Conservation (phyloP, 192 early-diverging fungal genomes). For the Entophlyctis luteolus region DNA sequence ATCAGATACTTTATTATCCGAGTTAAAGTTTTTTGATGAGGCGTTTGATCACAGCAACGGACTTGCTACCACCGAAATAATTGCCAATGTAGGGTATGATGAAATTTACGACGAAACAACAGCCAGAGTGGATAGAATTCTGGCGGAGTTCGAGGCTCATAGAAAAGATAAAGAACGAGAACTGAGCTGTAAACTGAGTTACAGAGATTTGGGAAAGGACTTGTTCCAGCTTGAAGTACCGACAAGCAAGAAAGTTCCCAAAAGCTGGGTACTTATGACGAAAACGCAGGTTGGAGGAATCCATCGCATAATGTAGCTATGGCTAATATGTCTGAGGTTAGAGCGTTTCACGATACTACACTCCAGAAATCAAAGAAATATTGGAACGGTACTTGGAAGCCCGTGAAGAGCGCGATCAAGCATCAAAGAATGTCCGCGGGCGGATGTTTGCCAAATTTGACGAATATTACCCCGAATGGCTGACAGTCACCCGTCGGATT, state of each 20-base stretch:
- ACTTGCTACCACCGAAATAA: slow-evolving; percentile 29
- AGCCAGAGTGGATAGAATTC: slow-evolving; percentile 54
- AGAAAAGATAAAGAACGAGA: slow-evolving; percentile 60
- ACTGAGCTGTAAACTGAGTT: slow-evolving; percentile 63
- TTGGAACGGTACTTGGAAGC: slow-evolving; percentile 75
- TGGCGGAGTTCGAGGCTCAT: slow-evolving; percentile 64
- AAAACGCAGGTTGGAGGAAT: slow-evolving; percentile 63
- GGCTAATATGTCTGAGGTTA: too few species aligned
- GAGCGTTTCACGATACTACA: slow-evolving; percentile 82
- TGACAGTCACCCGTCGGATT: slow-evolving; percentile 66
- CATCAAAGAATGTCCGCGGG: slow-evolving; percentile 68
- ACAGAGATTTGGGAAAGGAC: slow-evolving; percentile 93
- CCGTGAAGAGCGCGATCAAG: slow-evolving; percentile 71
- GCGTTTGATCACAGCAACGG: slow-evolving; percentile 74
- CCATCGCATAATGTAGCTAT: background rate
- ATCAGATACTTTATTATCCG: slow-evolving; percentile 48
- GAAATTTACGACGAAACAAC: slow-evolving; percentile 71
- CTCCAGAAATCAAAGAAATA: slow-evolving; percentile 55
- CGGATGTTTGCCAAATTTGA: slow-evolving; percentile 85
- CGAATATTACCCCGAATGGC: slow-evolving; percentile 65
- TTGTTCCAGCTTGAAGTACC: slow-evolving; percentile 91
- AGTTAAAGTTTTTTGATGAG: slow-evolving; percentile 67
- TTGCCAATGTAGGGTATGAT: slow-evolving; percentile 62
- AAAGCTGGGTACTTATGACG: slow-evolving; percentile 71
- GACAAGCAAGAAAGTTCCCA: slow-evolving; percentile 63